Evolutionary conservation across 495 filamentous ascomycete genomes (phyloP).

Genomic region (Talaromyces thailandensis): DNA sequence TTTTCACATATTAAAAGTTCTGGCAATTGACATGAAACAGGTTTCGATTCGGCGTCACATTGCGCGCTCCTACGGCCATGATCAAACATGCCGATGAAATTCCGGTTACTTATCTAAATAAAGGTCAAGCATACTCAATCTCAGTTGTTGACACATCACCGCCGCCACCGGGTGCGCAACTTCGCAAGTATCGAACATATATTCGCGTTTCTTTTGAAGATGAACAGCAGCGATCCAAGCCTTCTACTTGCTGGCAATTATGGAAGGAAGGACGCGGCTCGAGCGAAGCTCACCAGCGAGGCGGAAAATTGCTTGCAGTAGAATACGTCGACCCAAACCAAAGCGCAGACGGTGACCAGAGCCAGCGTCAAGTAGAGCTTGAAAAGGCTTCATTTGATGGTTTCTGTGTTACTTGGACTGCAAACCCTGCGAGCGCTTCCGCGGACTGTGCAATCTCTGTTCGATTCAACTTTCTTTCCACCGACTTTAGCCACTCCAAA

Average conservation of each 20-base stretch:
- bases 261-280: constrained; percentile 93
- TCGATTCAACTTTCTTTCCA: constrained; percentile 96
- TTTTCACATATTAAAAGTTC: background rate
- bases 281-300: constrained; percentile 81
- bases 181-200: constrained; percentile 68
- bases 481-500: constrained; percentile 96
- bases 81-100: constrained; percentile 79
- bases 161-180: constrained; percentile 32
- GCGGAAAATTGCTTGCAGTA: constrained; percentile 80
- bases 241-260: constrained; percentile 80
- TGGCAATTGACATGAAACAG: constrained; percentile 37
- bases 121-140: constrained; percentile 84
- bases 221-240: constrained; percentile 74
- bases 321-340: constrained; percentile 81
- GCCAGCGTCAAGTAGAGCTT: constrained; percentile 65
- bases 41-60: constrained; percentile 82
- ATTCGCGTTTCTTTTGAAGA: constrained; percentile 93
- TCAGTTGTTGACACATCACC: constrained; percentile 59
- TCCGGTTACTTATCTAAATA: constrained; percentile 93
- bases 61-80: constrained; percentile 97
- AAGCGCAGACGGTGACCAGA: constrained; percentile 57
- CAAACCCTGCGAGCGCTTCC: constrained; percentile 44
- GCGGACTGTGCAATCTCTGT: constrained; percentile 76
- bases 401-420: constrained; percentile 83
- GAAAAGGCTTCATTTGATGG: constrained; percentile 83